These are phyloP conservation scores for Leccinum obscurum DNA, from an alignment of 768 basidiomycete genomes.

Conservation along the genomic window DNA sequence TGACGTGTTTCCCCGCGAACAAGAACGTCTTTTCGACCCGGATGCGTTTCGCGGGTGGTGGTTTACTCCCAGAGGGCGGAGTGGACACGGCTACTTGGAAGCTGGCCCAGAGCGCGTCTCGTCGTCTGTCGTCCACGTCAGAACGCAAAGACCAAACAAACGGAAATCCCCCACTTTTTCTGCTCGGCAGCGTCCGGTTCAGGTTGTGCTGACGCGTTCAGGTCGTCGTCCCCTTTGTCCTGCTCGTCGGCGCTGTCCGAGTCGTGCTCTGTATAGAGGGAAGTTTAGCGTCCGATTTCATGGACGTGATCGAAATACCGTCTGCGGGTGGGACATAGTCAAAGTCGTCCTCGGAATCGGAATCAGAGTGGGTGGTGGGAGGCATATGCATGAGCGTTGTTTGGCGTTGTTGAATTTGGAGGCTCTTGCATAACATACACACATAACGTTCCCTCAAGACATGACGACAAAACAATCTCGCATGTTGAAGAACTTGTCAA, in stretches of 20 bases:
- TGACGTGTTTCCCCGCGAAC: slow-evolving; percentile 76
- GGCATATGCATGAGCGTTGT: slow-evolving; percentile 20
- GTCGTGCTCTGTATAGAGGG: slow-evolving; percentile 23
- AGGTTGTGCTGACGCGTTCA: background rate
- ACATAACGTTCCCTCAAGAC: too few relatives aligned
- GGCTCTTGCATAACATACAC: slow-evolving; percentile 18
- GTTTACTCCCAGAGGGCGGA: slow-evolving; percentile 4
- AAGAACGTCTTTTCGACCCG: slow-evolving; percentile 69
- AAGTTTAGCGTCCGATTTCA: background rate
- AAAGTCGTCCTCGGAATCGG: slow-evolving; percentile 61
- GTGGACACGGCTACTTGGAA: slow-evolving; percentile 65
- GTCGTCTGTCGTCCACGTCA: slow-evolving; percentile 41
- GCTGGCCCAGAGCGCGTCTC: slow-evolving; percentile 62
- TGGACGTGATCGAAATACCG: slow-evolving; percentile 23
- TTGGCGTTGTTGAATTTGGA: slow-evolving; percentile 31
- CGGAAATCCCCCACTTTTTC: slow-evolving; percentile 41
- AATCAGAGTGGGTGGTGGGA: slow-evolving; percentile 46
- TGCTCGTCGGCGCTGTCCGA: slow-evolving; percentile 42
- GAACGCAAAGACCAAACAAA: background rate
- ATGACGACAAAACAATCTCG: slow-evolving; percentile 8
- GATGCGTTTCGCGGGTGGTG: slow-evolving; percentile 42
- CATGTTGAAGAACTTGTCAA: slow-evolving; percentile 26
- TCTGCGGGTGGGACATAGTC: slow-evolving; percentile 63
- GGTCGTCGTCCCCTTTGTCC: slow-evolving; percentile 32
- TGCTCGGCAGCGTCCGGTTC: slow-evolving; percentile 41